Evolutionary conservation across 169 alveolate species (phyloP), one percentile per base, ranked within the genome.

Genomic region (Plasmodium cynomolgi): DNA sequence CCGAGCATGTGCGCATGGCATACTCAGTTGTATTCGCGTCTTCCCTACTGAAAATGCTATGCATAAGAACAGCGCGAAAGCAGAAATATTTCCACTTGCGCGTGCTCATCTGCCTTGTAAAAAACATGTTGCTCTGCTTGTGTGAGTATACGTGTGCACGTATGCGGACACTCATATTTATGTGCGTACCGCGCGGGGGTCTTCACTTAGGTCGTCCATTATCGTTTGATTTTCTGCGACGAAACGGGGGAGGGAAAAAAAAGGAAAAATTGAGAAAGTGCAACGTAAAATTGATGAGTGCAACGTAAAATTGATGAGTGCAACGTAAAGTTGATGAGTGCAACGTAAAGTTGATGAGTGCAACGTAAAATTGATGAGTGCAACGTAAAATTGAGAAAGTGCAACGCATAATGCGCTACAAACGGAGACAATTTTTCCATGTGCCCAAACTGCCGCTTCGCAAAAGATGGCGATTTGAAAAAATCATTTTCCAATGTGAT

Each of bases 151-250:
- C 15, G n/a, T n/a, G 58, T 34, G 37, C 58, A 37, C 33, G 29
- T 37, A 79, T 29, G 33, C n/a, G 3, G 34, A 23, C 17, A 31
- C 17, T 23, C 31, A 41, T 23, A 80, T 50, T 4, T 80, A 31
- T 80, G 84, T 29, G 56, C 85, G 11, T 74, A 71, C 58, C 29
- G 47, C 37, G 17, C 33, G 29, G 44, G 79, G 83, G 33, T 90
- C 91, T 90, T 47, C 62, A 73, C 83, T 81, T 15, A 91, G 82
- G 37, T 91, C 95, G 13, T 91, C 81, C 29, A 26, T 56, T 33
- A 91, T 91, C 54, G 54, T 39, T 20, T 81, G 58, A 81, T 80
- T 71, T 34, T 91, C 95, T 91, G 77, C 50, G 74, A n/a, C 39
- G 23, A 73, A 82, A 80, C 26, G 41, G 31, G 20, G 39, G 13